Percentiles rank a stretch among this genome's conserved stretches.
Conservation (phyloP, 2,329 filamentous ascomycete genomes). For the Sporothrix mexicana region DNA sequence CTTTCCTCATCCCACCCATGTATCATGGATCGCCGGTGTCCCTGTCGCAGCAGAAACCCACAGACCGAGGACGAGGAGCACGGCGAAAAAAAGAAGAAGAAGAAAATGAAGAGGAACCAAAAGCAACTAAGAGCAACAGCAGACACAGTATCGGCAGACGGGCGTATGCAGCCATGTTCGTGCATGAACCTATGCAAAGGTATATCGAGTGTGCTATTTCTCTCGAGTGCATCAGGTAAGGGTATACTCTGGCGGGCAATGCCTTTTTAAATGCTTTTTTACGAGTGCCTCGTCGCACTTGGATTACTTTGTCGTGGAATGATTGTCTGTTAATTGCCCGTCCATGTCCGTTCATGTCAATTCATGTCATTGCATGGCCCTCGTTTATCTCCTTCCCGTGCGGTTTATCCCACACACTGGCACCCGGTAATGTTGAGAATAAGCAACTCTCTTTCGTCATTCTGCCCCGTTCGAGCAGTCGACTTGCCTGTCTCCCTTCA, state of each 20-base stretch:
- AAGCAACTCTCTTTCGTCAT: neutral
- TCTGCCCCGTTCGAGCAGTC: neutral
- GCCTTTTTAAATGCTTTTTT: neutral
- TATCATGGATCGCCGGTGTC: conserved; percentile 15
- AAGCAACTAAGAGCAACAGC: neutral
- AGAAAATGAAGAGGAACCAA: neutral
- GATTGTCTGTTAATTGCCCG: neutral
- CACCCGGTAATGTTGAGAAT: neutral
- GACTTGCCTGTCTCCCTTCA: neutral
- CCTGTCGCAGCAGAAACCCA: conserved; percentile 22
- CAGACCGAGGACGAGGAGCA: conserved; percentile 2
- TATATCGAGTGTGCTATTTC: neutral
- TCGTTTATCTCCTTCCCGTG: neutral
- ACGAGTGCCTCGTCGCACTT: neutral
- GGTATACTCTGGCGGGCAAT: neutral
- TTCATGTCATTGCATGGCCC: no score
- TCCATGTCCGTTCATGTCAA: no score
- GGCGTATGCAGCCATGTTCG: neutral
- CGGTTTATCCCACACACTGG: neutral
- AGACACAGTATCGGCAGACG: neutral
- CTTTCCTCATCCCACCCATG: neutral
- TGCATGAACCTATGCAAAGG: neutral
- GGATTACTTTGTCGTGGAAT: neutral
- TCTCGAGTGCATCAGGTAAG: neutral
- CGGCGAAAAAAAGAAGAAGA: neutral